phyloP scores from a whole-genome alignment of 345 rosid genomes.

The Brassica juncea region DNA sequence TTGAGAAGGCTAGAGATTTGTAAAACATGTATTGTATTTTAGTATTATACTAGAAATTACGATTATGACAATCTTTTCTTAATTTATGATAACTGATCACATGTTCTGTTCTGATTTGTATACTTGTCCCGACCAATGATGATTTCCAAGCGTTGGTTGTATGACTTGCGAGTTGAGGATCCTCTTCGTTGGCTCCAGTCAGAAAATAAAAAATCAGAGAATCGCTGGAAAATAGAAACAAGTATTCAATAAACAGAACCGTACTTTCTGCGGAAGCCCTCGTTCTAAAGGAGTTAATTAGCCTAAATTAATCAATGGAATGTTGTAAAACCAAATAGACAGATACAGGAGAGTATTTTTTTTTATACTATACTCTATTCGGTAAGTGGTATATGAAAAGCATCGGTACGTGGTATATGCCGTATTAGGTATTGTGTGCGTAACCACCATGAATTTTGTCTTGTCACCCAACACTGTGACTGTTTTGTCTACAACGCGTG shows the following conservation, averaged over 20 bases:
- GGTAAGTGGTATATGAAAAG: background rate
- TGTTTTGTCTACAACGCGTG: background rate
- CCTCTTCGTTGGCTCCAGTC: background rate
- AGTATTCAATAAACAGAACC: too few species aligned
- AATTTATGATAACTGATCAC: background rate
- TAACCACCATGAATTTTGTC: background rate
- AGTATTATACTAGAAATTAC: background rate
- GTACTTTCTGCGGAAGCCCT: too few species aligned
- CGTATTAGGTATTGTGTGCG: background rate
- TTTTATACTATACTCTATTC: background rate
- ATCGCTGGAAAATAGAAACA: too few species aligned
- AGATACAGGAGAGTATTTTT: background rate
- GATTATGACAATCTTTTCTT: background rate
- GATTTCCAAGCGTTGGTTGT: background rate
- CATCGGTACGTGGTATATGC: background rate
- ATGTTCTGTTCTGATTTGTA: background rate
- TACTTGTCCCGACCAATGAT: background rate
- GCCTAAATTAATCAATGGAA: background rate
- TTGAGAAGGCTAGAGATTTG: background rate
- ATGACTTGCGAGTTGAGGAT: too few species aligned
- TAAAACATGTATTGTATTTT: background rate
- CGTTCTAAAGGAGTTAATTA: too few species aligned
- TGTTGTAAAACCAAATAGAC: background rate
- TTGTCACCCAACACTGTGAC: background rate
- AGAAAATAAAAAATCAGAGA: too few species aligned